Evolutionary conservation across 176 grass and related monocot genomes (phyloP).

Genomic region (Tillandsia leiboldiana): DNA sequence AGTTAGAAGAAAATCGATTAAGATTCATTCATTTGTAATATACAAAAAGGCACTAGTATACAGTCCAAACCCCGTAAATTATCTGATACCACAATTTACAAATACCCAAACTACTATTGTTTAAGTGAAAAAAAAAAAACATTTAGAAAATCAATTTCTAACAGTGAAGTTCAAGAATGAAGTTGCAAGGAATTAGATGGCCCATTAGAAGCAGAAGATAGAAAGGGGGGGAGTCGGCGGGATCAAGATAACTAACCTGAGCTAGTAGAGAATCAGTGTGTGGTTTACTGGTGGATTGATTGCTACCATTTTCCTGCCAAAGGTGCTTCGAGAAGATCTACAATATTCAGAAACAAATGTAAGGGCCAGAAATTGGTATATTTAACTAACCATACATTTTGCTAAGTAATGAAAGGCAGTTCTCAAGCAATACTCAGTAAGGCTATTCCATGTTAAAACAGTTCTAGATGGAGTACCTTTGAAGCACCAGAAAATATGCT

Average conservation of each 20-base stretch:
- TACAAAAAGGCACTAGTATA: too few species aligned
- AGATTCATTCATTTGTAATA: too few species aligned
- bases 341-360: background rate
- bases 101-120: too few species aligned
- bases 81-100: too few species aligned
- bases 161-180: too few species aligned
- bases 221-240: background rate
- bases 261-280: slow-evolving; percentile 15
- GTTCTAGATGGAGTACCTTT: background rate
- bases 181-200: background rate
- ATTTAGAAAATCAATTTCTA: too few species aligned
- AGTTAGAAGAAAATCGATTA: too few species aligned
- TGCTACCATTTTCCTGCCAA: slow-evolving; percentile 8
- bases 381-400: too few species aligned
- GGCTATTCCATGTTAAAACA: background rate
- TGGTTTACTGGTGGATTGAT: background rate
- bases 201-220: background rate
- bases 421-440: background rate
- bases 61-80: too few species aligned
- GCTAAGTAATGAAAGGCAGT: background rate
- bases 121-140: too few species aligned
- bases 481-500: slow-evolving; percentile 18
- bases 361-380: too few species aligned
- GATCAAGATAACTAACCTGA: slow-evolving; percentile 11
- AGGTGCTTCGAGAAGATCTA: slow-evolving; percentile 16